Conservation (phyloP, 495 filamentous ascomycete species). For the Penicillium herquei region DNA sequence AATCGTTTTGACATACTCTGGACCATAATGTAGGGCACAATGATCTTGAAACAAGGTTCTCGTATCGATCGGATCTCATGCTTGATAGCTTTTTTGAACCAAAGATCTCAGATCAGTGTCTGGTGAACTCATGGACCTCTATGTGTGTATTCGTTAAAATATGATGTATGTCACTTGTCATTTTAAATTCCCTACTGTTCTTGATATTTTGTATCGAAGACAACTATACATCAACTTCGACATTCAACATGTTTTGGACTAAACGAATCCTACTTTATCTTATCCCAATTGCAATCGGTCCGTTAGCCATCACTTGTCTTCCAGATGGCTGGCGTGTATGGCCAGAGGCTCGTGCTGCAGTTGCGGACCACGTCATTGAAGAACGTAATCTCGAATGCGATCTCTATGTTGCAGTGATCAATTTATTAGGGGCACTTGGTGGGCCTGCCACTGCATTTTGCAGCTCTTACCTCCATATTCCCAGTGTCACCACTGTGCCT, state of each 20-base stretch:
- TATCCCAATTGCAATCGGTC: not conserved
- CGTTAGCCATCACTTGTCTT: not conserved
- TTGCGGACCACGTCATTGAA: not conserved
- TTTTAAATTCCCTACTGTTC: not conserved
- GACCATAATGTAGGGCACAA: not conserved
- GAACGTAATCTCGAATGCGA: not conserved
- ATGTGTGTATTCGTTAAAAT: not conserved
- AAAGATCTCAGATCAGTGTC: conserved; percentile 1
- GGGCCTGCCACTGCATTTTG: not conserved
- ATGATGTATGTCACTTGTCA: not conserved
- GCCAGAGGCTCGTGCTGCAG: not conserved
- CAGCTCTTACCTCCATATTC: not conserved
- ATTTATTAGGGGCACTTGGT: conserved; percentile 1
- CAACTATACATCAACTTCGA: not conserved
- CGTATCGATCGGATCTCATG: not conserved
- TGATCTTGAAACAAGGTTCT: conserved; percentile 1
- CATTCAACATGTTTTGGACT: not conserved
- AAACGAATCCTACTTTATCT: not conserved
- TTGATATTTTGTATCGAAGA: not conserved
- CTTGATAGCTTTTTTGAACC: not conserved
- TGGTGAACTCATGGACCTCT: not conserved
- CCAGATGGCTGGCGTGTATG: not conserved
- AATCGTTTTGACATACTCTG: not conserved
- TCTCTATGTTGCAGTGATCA: not conserved
- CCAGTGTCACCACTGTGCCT: not conserved